phyloP scores from a whole-genome alignment of 2,329 filamentous ascomycete genomes.

The Beauveria sp. region DNA sequence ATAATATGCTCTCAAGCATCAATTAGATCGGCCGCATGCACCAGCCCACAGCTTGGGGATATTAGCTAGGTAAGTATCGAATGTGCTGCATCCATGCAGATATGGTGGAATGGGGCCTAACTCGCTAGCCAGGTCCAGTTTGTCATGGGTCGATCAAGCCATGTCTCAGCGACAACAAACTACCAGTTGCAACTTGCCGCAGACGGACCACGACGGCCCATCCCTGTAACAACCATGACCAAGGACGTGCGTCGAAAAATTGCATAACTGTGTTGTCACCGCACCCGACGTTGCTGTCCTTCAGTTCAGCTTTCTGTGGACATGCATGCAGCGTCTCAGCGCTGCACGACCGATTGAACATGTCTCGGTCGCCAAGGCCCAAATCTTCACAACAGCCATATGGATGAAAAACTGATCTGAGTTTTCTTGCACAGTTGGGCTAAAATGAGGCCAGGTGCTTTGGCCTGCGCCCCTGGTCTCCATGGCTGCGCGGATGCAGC shows the following conservation, averaged over 20 bases:
- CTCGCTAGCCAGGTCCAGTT: constrained; percentile 10
- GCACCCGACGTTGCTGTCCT: not conserved
- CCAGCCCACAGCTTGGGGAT: not conserved
- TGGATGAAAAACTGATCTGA: not conserved
- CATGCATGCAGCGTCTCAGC: not conserved
- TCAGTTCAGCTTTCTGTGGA: not conserved
- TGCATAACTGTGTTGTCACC: constrained; percentile 5
- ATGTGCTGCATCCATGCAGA: not conserved
- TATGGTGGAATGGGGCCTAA: not conserved
- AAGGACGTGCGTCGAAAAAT: constrained; percentile 4
- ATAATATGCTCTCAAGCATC: constrained; percentile 2
- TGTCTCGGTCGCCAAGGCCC: not conserved
- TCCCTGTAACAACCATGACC: constrained; percentile 8
- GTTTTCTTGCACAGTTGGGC: not conserved
- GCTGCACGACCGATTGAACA: not conserved
- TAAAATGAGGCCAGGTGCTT: constrained; percentile 4
- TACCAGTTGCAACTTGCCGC: not conserved
- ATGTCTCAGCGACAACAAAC: constrained; percentile 6
- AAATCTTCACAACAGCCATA: not conserved
- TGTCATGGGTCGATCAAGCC: constrained; percentile 3
- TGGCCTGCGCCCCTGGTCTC: constrained; percentile 2
- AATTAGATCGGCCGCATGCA: not conserved
- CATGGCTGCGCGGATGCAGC: not conserved
- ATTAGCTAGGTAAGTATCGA: not conserved
- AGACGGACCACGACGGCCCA: not conserved